A percentile compares a stretch with the other conserved stretches of the same genome.
Conservation (phyloP, 192 early-diverging fungal species). For the Coemansia nantahalensis region DNA sequence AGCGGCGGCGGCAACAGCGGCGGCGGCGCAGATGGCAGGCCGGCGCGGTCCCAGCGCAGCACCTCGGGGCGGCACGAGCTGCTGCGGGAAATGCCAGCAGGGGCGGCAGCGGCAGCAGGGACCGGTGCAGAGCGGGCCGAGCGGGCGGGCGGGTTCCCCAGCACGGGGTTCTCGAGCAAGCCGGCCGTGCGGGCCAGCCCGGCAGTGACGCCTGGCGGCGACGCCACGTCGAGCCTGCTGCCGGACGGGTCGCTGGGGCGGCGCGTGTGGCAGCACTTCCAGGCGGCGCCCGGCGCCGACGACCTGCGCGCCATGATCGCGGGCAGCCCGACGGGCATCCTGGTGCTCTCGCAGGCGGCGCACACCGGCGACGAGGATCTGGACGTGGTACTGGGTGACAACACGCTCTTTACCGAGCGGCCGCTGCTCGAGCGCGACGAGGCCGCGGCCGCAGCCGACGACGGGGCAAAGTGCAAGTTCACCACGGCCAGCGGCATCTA, state of each 20-base stretch:
- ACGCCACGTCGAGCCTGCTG: slow-evolving; percentile 9
- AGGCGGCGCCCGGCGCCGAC: slow-evolving; percentile 19
- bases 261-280: slow-evolving; percentile 38
- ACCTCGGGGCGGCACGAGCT: slow-evolving; percentile 23
- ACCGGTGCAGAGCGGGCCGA: not conserved
- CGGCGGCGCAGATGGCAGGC: too few relatives aligned
- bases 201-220: not conserved
- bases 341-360: slow-evolving; percentile 22
- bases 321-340: slow-evolving; percentile 17
- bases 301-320: slow-evolving; percentile 44
- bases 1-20: too few relatives aligned
- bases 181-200: not conserved
- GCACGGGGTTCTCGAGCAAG: slow-evolving; percentile 39
- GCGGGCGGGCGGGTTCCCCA: slow-evolving; percentile 22
- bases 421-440: not conserved
- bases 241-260: slow-evolving; percentile 32
- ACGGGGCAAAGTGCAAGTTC: slow-evolving; percentile 15
- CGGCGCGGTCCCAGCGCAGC: not conserved
- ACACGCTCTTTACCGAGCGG: slow-evolving; percentile 32
- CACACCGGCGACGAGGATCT: slow-evolving; percentile 8
- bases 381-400: slow-evolving; percentile 35
- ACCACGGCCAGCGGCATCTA: slow-evolving; percentile 43
- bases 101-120: not conserved
- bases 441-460: not conserved
- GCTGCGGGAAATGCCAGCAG: slow-evolving; percentile 19